Conservation (phyloP, 106 monocot genomes). For the Dioscorea zingiberensis region DNA sequence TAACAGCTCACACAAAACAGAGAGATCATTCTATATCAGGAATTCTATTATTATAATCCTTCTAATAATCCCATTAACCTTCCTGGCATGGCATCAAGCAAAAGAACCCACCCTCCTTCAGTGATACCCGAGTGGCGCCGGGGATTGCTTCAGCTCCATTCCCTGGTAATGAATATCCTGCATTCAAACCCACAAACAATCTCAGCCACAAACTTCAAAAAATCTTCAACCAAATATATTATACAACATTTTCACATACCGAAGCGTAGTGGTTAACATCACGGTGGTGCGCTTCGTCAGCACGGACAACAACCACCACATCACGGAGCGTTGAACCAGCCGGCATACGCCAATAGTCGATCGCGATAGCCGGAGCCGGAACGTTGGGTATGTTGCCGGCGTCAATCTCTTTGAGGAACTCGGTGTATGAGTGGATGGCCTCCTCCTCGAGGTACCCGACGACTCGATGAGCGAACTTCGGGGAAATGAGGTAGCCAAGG, state of each 20-base stretch:
- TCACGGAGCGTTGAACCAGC: slow-evolving; percentile 31
- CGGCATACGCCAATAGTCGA: slow-evolving; percentile 49
- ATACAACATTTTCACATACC: slow-evolving; percentile 4
- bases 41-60: neutral
- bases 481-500: slow-evolving; percentile 37
- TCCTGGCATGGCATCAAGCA: too few species aligned
- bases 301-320: slow-evolving; percentile 32
- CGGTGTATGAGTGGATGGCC: slow-evolving; percentile 52
- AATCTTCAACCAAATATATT: too few species aligned
- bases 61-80: neutral
- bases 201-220: neutral
- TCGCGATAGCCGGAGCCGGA: slow-evolving; percentile 35
- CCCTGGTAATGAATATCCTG: slow-evolving; percentile 53
- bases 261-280: slow-evolving; percentile 50
- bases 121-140: slow-evolving; percentile 43
- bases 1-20: neutral
- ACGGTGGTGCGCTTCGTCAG: slow-evolving; percentile 55
- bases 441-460: slow-evolving; percentile 55
- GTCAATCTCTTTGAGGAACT: slow-evolving; percentile 49
- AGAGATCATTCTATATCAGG: neutral
- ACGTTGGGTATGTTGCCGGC: slow-evolving; percentile 32
- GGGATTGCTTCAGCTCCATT: slow-evolving; percentile 26
- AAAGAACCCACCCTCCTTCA: slow-evolving; percentile 4
- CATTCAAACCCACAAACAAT: neutral
- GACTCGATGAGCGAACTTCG: slow-evolving; percentile 39